A percentile compares a stretch with the other conserved stretches of the same genome.
phyloP scores from a whole-genome alignment of 768 basidiomycete genomes.

The Tricholoma matsutake region DNA sequence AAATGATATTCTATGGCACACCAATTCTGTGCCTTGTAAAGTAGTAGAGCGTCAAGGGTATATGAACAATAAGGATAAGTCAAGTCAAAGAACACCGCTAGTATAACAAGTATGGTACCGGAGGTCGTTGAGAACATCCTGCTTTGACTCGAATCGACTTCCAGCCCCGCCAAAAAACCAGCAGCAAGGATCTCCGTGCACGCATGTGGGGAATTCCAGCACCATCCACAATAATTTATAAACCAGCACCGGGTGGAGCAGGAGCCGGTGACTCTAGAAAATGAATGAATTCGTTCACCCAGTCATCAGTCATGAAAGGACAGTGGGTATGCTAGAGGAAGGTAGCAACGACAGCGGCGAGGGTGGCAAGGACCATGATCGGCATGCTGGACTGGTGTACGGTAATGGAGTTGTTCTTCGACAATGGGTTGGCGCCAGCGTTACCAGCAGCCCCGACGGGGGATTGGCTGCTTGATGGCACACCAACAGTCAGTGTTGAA shows the following conservation, averaged over 20 bases:
- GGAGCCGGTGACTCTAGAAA: conserved; percentile 17
- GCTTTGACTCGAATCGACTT: conserved; percentile 21
- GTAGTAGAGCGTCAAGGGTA: conserved; percentile 6
- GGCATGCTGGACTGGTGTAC: conserved; percentile 39
- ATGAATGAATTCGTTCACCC: conserved; percentile 11
- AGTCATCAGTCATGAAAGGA: conserved; percentile 14
- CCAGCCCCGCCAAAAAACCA: conserved; percentile 19
- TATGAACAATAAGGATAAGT: conserved; percentile 15
- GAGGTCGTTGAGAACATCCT: conserved; percentile 14
- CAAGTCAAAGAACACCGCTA: conserved; percentile 8
- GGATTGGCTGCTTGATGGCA: conserved; percentile 5
- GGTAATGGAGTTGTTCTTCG: conserved; percentile 31
- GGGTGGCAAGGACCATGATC: conserved; percentile 37
- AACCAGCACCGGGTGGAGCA: conserved; percentile 17
- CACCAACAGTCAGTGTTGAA: conserved; percentile 13
- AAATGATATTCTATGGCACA: not conserved
- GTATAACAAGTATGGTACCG: conserved; percentile 9
- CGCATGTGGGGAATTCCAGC: conserved; percentile 16
- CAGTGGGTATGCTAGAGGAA: conserved; percentile 31
- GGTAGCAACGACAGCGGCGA: conserved; percentile 37
- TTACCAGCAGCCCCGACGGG: conserved; percentile 45
- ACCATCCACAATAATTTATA: conserved; percentile 7
- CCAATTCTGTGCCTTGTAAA: not conserved
- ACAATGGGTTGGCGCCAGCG: conserved; percentile 37
- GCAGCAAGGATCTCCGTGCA: conserved; percentile 14